phyloP scores from a whole-genome alignment of 1,284 basidiomycete species.

The Ceratobasidium sp. region DNA sequence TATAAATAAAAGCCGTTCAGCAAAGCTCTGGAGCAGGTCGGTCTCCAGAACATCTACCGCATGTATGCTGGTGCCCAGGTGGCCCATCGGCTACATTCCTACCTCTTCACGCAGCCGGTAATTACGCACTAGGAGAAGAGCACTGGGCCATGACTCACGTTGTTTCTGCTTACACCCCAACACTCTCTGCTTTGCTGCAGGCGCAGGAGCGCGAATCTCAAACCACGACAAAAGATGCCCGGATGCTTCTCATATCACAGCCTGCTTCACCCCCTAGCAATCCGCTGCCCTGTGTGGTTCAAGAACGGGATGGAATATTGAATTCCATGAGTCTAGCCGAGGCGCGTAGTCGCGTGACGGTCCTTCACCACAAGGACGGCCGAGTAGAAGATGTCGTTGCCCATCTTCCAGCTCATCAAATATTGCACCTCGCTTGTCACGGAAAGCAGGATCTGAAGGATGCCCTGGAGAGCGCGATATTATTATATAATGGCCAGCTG shows the following conservation, averaged over 20 bases:
- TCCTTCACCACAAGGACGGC: constrained; percentile 9
- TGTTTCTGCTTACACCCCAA: constrained; percentile 33
- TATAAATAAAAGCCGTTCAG: background rate
- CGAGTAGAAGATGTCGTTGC: background rate
- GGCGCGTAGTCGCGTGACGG: background rate
- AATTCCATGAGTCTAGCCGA: background rate
- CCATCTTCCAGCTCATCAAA: background rate
- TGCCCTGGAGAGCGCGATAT: constrained; percentile 1
- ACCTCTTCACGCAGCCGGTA: constrained; percentile 32
- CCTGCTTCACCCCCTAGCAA: background rate
- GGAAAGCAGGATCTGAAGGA: constrained; percentile 27
- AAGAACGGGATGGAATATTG: constrained; percentile 16
- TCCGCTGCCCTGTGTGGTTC: background rate
- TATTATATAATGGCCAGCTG: constrained; percentile 6
- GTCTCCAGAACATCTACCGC: background rate
- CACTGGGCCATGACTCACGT: constrained; percentile 15
- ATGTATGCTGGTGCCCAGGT: constrained; percentile 10
- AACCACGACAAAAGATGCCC: background rate
- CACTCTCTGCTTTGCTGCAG: constrained; percentile 4
- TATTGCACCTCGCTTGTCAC: constrained; percentile 33
- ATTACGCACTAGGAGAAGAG: constrained; percentile 11
- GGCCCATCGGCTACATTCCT: constrained; percentile 6
- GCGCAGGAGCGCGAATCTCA: background rate
- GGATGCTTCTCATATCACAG: constrained; percentile 16
- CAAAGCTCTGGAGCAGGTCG: background rate